These are phyloP conservation scores for Cladosporium phlei DNA, from an alignment of 2,329 filamentous ascomycete species.

Conservation along the genomic window DNA sequence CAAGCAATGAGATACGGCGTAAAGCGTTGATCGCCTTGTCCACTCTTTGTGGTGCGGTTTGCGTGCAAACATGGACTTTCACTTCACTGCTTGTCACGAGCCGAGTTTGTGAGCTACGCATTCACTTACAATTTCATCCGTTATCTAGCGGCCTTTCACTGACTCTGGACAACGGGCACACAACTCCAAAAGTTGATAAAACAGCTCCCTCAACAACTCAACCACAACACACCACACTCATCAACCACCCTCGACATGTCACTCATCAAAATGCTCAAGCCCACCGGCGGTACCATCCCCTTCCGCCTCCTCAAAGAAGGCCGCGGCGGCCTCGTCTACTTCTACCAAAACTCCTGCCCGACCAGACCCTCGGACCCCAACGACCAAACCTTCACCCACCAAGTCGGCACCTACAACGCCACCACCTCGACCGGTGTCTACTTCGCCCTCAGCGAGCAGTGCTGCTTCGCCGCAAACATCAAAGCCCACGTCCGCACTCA, in stretches of 20 bases:
- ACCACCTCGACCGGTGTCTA: background rate
- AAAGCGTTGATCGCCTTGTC: background rate
- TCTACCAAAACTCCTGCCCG: background rate
- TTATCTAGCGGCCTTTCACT: no score
- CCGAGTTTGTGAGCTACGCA: no score
- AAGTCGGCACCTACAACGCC: background rate
- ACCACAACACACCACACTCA: no score
- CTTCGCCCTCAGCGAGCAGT: background rate
- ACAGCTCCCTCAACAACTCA: no score
- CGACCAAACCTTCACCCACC: background rate
- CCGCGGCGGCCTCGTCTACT: background rate
- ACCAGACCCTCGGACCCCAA: background rate
- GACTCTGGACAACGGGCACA: no score
- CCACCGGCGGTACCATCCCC: background rate
- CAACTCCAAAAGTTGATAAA: no score
- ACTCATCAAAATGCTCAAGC: background rate
- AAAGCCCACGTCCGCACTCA: background rate
- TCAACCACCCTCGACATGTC: no score
- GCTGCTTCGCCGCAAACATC: slow-evolving; percentile 5
- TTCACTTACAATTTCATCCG: no score
- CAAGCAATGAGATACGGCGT: slow-evolving; percentile 35
- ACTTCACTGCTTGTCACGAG: no score
- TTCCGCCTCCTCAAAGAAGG: slow-evolving; percentile 5
- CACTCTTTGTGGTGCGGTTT: no score
- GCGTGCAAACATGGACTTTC: no score